Percentiles rank a stretch among this genome's conserved stretches.
phyloP scores from a whole-genome alignment of 2,329 filamentous ascomycete genomes.

The Geosmithia morbida region DNA sequence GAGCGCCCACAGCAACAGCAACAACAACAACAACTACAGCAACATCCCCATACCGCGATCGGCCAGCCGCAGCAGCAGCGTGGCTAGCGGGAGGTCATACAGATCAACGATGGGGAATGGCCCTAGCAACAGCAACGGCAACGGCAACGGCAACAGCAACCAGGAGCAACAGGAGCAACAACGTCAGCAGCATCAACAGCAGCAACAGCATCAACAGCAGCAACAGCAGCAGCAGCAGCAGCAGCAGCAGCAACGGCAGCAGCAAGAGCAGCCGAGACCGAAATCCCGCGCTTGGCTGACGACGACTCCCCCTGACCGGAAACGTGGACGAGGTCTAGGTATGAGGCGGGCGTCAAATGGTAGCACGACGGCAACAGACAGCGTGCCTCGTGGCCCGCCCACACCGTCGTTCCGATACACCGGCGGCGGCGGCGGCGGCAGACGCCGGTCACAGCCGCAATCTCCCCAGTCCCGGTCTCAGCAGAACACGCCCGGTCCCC shows the following conservation, averaged over 20 bases:
- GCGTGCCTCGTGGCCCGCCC: neutral
- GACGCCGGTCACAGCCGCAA: neutral
- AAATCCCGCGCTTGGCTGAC: neutral
- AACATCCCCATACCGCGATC: slow-evolving; percentile 25
- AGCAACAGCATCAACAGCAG: slow-evolving; percentile 1
- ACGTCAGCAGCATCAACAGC: neutral
- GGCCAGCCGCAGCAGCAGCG: slow-evolving; percentile 37
- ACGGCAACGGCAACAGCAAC: neutral
- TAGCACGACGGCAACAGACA: no score
- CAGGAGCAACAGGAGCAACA: neutral
- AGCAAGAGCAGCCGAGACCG: neutral
- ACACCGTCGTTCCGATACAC: neutral
- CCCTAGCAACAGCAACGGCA: neutral
- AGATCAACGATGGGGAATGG: slow-evolving; percentile 21
- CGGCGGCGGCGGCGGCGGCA: neutral
- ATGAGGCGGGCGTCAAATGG: no score
- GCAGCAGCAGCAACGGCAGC: neutral
- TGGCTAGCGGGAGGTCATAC: slow-evolving; percentile 30
- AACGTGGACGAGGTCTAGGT: slow-evolving; percentile 3
- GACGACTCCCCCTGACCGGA: neutral
- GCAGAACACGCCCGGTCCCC: no score
- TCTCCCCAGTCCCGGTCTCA: no score
- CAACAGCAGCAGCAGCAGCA: neutral
- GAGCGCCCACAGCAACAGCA: slow-evolving; percentile 26
- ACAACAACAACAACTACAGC: slow-evolving; percentile 19